phyloP scores from a whole-genome alignment of 2,329 filamentous ascomycete genomes.

The Dactylellina cionopaga region DNA sequence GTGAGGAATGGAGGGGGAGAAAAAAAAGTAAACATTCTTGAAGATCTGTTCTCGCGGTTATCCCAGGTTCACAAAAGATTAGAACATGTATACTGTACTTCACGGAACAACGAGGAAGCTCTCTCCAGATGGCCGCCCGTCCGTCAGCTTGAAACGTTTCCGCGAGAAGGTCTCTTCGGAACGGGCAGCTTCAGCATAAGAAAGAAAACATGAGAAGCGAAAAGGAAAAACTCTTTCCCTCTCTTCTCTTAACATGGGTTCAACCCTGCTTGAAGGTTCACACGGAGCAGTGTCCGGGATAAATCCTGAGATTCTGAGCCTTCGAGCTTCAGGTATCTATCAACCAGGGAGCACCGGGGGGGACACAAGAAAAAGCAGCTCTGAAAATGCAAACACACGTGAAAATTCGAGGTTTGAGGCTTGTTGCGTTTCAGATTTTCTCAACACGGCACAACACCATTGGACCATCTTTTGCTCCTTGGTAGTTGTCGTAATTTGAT shows the following conservation, averaged over 20 bases:
- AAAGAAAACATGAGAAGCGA: neutral
- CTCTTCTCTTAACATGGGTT: conserved; percentile 4
- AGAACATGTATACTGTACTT: conserved; percentile 39
- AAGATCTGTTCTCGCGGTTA: conserved; percentile 17
- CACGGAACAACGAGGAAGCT: conserved; percentile 43
- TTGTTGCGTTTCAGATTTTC: conserved; percentile 35
- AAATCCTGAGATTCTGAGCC: conserved; percentile 22
- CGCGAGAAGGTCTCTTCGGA: conserved; percentile 33
- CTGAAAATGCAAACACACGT: conserved; percentile 39
- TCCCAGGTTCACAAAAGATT: conserved; percentile 37
- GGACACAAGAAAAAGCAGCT: conserved; percentile 22
- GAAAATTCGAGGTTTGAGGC: neutral
- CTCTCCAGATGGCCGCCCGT: conserved; percentile 30
- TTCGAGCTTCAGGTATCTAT: conserved; percentile 1
- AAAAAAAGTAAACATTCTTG: conserved; percentile 17
- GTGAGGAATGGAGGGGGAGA: conserved; percentile 7
- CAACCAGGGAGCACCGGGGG: too few relatives aligned
- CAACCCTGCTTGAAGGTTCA: conserved; percentile 8
- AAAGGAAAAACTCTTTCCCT: conserved; percentile 43
- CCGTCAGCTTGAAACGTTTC: conserved; percentile 38
- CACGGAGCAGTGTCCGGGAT: conserved; percentile 25
- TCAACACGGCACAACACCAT: conserved; percentile 37
- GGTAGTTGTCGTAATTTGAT: too few relatives aligned
- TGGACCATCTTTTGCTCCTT: conserved; percentile 5
- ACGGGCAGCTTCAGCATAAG: conserved; percentile 14